phyloP scores from a whole-genome alignment of 495 filamentous ascomycete genomes.

The Neurospora cerealis region DNA sequence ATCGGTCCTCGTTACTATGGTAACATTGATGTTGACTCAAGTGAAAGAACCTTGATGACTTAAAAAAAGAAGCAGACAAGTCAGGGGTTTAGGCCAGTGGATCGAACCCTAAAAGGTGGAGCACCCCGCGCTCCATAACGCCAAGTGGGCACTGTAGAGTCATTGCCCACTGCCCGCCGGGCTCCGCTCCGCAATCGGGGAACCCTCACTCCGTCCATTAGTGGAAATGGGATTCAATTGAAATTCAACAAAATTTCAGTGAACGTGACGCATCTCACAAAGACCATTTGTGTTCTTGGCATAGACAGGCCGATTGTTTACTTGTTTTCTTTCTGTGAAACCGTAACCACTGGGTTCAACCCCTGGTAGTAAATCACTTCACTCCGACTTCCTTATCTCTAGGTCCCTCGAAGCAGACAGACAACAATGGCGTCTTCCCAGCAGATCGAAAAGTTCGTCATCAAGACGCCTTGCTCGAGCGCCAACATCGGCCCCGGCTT shows the following conservation, averaged over 20 bases:
- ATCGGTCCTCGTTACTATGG: background rate
- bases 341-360: background rate
- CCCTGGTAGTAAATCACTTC: background rate
- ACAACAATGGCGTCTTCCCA: constrained; percentile 5
- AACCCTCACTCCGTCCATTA: background rate
- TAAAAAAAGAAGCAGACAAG: background rate
- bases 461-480: constrained; percentile 74
- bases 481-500: constrained; percentile 96
- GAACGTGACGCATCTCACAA: background rate
- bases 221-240: background rate
- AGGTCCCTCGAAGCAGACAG: background rate
- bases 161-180: background rate
- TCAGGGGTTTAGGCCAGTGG: background rate
- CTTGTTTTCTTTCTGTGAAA: background rate
- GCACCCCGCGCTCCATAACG: background rate
- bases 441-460: constrained; percentile 42
- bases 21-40: background rate
- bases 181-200: background rate
- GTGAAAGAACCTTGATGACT: background rate
- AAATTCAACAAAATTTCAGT: background rate
- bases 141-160: background rate
- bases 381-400: background rate
- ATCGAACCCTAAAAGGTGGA: background rate
- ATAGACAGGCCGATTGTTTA: background rate
- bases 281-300: background rate